Evolutionary conservation across 73 alveolate genomes (phyloP).

Genomic region (Paramecium octaurelia): DNA sequence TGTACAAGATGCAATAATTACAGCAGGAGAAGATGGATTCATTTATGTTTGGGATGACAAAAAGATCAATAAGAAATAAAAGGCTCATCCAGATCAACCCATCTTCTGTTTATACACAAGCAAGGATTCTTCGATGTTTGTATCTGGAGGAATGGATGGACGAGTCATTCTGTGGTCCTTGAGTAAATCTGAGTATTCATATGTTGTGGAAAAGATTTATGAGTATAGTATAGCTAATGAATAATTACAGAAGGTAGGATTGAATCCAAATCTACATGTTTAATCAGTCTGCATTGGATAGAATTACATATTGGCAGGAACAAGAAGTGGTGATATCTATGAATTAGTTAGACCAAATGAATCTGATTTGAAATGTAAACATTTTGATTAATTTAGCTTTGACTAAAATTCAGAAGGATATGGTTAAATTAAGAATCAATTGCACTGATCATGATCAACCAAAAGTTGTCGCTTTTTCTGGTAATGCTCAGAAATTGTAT

Average conservation of each 20-base stretch:
- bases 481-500: conserved; percentile 60
- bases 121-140: conserved; percentile 71
- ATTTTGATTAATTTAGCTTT: background rate
- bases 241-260: conserved; percentile 11
- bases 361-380: conserved; percentile 42
- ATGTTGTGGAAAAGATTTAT: conserved; percentile 54
- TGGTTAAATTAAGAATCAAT: conserved; percentile 64
- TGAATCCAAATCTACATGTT: conserved; percentile 44
- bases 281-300: conserved; percentile 81
- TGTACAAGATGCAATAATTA: conserved; percentile 56
- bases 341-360: conserved; percentile 67
- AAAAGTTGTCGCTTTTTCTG: conserved; percentile 57
- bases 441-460: conserved; percentile 82
- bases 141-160: conserved; percentile 90
- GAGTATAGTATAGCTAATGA: conserved; percentile 51
- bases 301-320: conserved; percentile 77
- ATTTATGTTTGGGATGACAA: conserved; percentile 73
- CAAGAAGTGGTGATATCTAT: conserved; percentile 77
- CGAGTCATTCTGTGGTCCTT: conserved; percentile 74
- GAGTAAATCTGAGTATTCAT: conserved; percentile 55
- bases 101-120: conserved; percentile 74
- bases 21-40: conserved; percentile 62
- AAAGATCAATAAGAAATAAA: conserved; percentile 71
- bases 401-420: conserved; percentile 1
- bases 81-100: conserved; percentile 82